Evolutionary conservation across 257 asterid species (phyloP), one percentile per base, ranked within the genome.

Genomic region (Asclepias syriaca): DNA sequence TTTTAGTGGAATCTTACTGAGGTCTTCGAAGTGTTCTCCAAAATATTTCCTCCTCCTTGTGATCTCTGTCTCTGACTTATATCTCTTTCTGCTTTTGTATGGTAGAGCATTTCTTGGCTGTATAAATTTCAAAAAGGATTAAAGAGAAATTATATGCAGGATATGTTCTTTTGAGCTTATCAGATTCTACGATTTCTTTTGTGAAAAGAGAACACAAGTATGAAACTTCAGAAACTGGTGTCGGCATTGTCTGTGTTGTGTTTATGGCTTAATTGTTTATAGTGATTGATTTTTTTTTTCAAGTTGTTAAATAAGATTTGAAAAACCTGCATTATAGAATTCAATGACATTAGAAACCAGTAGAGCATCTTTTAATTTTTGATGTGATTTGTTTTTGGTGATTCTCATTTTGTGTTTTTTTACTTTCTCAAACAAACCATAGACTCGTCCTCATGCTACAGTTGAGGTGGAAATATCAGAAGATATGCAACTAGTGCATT

Each of bases 381-480:
- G 5, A 8, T 45, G 53, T 61, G 21, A 49, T 55, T 24, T 27
- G 50, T 65, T 70, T 64, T 64, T 68, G 67, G 73, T 50, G 72
- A 24, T 72, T 22, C 48, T 69, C 57, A 58, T 66, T 58, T 75
- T 58, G 75, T 11, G 70, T 54, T 37, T 34, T 24, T 24, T 63
- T 72, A n/a, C 61, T 8, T 14, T 24, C 59, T 65, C 66, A 37
- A 53, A 24, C n/a, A 24, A 66, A 66, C 73, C 81, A 82, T 72
- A 95, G 99, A 95, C 99, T 70, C 99, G 99, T 51, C 99, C 99
- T 70, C 97, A 92, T 80, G 99, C 99, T 39, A 95, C 96, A 34
- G 99, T 95, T 34, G 99, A 95, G 87, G 99, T 95, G 81, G 99
- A 95, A 84, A 95, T 95, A 85, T 95, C 99, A 50, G 99, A 95